These are phyloP conservation scores for Tieghemostelium lacteum DNA, from an alignment of 78 protist species.

Conservation along the genomic window DNA sequence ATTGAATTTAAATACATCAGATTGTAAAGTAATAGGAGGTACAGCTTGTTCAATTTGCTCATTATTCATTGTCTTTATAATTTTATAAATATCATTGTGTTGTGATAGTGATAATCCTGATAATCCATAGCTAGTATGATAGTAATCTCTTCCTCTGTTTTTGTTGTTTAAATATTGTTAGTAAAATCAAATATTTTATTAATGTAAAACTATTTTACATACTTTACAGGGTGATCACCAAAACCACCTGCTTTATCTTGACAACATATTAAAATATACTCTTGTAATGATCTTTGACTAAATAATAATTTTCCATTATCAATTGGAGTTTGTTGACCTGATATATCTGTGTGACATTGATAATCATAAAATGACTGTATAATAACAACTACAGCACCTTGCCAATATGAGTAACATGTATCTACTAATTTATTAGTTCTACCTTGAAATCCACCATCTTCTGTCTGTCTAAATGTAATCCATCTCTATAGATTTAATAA, in stretches of 20 bases:
- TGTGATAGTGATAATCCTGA: slow-evolving; percentile 88
- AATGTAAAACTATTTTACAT: too few relatives aligned
- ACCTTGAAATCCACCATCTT: slow-evolving; percentile 98
- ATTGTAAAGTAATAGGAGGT: slow-evolving; percentile 1
- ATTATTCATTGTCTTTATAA: slow-evolving; percentile 1
- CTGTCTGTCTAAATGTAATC: slow-evolving; percentile 90
- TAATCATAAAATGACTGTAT: slow-evolving; percentile 3
- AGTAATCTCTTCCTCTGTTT: slow-evolving; percentile 86
- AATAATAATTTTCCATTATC: slow-evolving; percentile 14
- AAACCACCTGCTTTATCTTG: slow-evolving; percentile 91
- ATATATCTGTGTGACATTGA: not conserved
- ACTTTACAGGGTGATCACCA: slow-evolving; percentile 91
- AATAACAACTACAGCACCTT: slow-evolving; percentile 85
- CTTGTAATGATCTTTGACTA: slow-evolving; percentile 81
- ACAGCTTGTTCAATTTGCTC: not conserved
- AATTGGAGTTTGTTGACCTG: not conserved
- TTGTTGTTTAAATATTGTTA: too few relatives aligned
- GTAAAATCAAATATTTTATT: too few relatives aligned
- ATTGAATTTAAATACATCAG: not conserved
- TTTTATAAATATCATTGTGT: slow-evolving; percentile 53
- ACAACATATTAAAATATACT: slow-evolving; percentile 87
- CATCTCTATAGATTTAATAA: slow-evolving; percentile 76
- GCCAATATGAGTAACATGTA: slow-evolving; percentile 98
- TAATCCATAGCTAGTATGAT: slow-evolving; percentile 96
- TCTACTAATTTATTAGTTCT: slow-evolving; percentile 99